Evolutionary conservation across 345 rosid genomes (phyloP).

Genomic region (Euphorbia peplus): DNA sequence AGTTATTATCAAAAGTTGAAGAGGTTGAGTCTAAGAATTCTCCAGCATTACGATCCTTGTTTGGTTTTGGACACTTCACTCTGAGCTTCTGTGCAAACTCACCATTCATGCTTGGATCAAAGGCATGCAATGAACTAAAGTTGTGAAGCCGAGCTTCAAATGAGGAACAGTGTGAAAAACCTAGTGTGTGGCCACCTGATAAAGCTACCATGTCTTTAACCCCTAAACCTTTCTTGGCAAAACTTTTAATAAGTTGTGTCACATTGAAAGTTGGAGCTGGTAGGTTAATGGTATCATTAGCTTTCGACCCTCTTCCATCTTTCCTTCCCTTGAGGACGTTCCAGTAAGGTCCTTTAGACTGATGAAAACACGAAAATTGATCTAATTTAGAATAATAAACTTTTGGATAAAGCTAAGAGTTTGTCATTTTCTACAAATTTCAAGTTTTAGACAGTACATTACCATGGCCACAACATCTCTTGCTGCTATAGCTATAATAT

Average conservation of each 20-base stretch:
- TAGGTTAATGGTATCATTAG: constrained; percentile 55
- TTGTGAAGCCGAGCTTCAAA: constrained; percentile 56
- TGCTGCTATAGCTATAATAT: constrained; percentile 62
- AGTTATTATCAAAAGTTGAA: constrained; percentile 56
- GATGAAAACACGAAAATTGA: not conserved
- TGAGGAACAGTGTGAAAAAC: constrained; percentile 86
- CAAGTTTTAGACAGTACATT: constrained; percentile 4
- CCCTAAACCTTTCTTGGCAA: constrained; percentile 57
- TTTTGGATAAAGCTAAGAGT: not conserved
- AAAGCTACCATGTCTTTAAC: constrained; percentile 74
- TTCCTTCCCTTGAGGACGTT: constrained; percentile 66
- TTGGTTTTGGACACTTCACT: constrained; percentile 45
- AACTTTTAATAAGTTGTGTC: constrained; percentile 66
- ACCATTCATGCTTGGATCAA: constrained; percentile 59
- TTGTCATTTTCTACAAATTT: not conserved
- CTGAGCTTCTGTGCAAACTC: constrained; percentile 42
- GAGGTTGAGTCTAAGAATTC: constrained; percentile 60
- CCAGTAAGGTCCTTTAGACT: constrained; percentile 84
- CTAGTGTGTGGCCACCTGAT: constrained; percentile 77
- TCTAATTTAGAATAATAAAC: not conserved
- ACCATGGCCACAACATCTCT: constrained; percentile 77
- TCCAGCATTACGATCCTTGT: constrained; percentile 54
- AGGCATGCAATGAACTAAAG: constrained; percentile 51
- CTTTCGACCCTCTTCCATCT: constrained; percentile 69
- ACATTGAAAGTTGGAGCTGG: constrained; percentile 73